Conservation (phyloP, 345 rosid genomes). For the Turritis glabra region DNA sequence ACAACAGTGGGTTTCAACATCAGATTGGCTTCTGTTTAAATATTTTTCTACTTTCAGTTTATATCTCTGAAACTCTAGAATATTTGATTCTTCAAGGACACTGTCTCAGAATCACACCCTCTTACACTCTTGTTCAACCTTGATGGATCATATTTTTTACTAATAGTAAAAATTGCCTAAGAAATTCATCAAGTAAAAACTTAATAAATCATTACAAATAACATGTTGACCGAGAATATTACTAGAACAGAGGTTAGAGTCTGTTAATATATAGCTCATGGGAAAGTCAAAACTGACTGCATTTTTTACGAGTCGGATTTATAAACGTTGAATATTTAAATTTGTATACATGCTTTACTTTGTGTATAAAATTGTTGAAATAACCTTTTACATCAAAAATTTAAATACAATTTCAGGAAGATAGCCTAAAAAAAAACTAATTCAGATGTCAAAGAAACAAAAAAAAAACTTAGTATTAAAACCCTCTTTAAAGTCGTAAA, state of each 20-base stretch:
- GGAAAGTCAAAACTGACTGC: slow-evolving; percentile 8
- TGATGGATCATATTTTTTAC: slow-evolving; percentile 9
- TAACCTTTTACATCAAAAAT: background rate
- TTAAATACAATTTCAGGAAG: background rate
- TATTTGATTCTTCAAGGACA: slow-evolving; percentile 35
- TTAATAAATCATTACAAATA: no score
- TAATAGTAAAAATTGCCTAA: background rate
- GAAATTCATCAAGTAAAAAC: background rate
- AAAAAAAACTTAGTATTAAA: background rate
- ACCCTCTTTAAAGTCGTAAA: background rate
- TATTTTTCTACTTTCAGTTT: slow-evolving; percentile 22
- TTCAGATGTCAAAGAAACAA: no score
- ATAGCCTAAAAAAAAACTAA: background rate
- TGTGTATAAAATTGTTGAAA: background rate
- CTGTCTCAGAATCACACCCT: background rate
- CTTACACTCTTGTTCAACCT: slow-evolving; percentile 2
- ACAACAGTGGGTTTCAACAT: slow-evolving; percentile 15
- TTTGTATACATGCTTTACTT: background rate
- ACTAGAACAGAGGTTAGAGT: background rate
- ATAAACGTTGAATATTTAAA: background rate
- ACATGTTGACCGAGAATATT: slow-evolving; percentile 12
- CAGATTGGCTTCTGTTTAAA: slow-evolving; percentile 19
- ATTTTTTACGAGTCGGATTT: background rate
- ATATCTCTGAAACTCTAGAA: slow-evolving; percentile 2
- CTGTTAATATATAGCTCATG: background rate